Evolutionary conservation across 2,329 filamentous ascomycete species (phyloP), one percentile per base, ranked within the genome.

Genomic region (Botryotinia convoluta): DNA sequence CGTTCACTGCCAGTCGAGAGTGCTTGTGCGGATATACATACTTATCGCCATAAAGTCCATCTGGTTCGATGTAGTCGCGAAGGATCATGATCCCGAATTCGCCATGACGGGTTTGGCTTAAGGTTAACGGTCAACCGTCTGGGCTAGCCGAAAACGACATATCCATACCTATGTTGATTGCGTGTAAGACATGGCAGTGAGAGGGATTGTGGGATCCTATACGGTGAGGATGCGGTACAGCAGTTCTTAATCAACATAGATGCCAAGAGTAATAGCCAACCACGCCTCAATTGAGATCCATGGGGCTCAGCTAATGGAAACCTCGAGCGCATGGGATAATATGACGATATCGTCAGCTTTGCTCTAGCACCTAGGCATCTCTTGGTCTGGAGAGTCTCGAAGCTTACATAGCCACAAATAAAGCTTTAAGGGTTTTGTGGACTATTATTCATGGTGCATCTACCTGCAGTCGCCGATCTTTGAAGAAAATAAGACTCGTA

Each of bases 291-390:
- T 3, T 57, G n/a, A 59, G 29, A 59, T 59, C 29, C n/a, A 32
- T 32, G 57, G n/a, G 57, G 9, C 57, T 35, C 16, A 32, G 57
- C 29, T 22, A 20, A 20, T 32, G 29, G 29, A 6, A 35, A 59
- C 6, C 57, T 59, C 57, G 57, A 59, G 35, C 10, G 32, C 9
- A 12, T 61, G 59, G 22, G 59, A 64, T 64, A 8, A 64, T 26
- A 48, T 64, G 62, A 64, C 37, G 42, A 48, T 48, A 48, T 64
- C 42, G 62, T 64, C 20, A 64, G 62, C 62, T 48, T 20, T 64
- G 42, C 16, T 48, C 20, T 35, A 64, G 62, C 12, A 64, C 44
- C 42, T 45, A 48, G 57, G 57, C 29, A 35, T 59, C 57, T 35
- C 45, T 67, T 54, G 61, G 32, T 29, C 12, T n/a, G 32, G 26